Evolutionary conservation across 768 basidiomycete genomes (phyloP), one percentile per base, ranked within the genome.

Genomic region (Russula earlei): DNA sequence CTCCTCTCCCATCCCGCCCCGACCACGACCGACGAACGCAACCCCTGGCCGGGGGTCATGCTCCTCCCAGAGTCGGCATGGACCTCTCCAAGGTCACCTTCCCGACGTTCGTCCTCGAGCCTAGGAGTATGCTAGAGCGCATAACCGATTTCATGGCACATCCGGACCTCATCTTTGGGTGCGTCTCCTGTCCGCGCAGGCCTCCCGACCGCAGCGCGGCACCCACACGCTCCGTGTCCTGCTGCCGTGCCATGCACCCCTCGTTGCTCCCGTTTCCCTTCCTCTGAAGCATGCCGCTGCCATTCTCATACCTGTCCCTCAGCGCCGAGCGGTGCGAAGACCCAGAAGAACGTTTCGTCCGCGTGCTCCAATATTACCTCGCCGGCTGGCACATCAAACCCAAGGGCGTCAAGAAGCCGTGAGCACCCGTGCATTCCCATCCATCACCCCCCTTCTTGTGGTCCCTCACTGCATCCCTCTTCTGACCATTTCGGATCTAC

Each of bases 321-420:
- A 95, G 94, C 38, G 87, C 89, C 44, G 91, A 89, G 62, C 68
- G 81, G n/a, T 83, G 81, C 66, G 75, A 78, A 38, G 84, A 91
- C 65, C 81, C 91, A 31, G 87, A 95, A 68, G 93, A 95, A 67
- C 77, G 96, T 42, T 97, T 97, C 69, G 78, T 95, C 60, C 80
- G 83, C 48, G 91, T 98, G 1, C 77, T 97, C 33, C 86, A 88
- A 60, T 96, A 94, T 69, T 99, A 97, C 68, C 84, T 99, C 45
- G 86, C 90, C n/a, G 96, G 96, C 22, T 99, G 96, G 96, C 96
- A 98, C 71, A 94, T 97, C 74, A 97, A 97, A 71, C 94, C 96
- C 62, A 94, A 89, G 73, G 96, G 93, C 51, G 96, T 98, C 58
- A 99, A 99, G 86, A 99, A 99, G 73, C 95, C 95, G 82, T 93